A percentile compares a stretch with the other conserved stretches of the same genome.
Evolutionary conservation across 768 basidiomycete species (phyloP).

Genomic region (Pulveroboletus sp.): DNA sequence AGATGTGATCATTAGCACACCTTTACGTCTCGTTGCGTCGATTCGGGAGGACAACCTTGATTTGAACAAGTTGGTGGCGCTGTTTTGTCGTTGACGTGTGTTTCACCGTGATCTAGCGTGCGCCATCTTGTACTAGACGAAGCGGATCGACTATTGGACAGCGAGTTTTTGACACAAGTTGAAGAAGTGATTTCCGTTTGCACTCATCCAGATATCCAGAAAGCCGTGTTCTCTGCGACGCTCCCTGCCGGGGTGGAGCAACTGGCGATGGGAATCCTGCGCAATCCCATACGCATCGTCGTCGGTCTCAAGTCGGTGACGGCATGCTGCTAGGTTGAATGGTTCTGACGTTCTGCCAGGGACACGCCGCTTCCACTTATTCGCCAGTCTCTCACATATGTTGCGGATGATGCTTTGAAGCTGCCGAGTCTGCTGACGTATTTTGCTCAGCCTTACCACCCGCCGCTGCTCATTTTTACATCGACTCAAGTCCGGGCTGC

Average conservation of each 20-base stretch:
- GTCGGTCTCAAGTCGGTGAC: slow-evolving; percentile 85
- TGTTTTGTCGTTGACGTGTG: background rate
- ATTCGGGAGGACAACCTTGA: slow-evolving; percentile 64
- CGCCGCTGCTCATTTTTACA: slow-evolving; percentile 89
- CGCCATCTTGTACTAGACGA: slow-evolving; percentile 86
- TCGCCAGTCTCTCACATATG: slow-evolving; percentile 82
- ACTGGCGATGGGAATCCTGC: slow-evolving; percentile 78
- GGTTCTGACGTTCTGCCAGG: slow-evolving; percentile 38
- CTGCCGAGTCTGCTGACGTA: slow-evolving; percentile 81
- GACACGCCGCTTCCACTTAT: slow-evolving; percentile 95
- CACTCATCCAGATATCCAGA: slow-evolving; percentile 63
- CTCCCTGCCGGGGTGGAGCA: slow-evolving; percentile 86
- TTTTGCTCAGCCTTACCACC: slow-evolving; percentile 77
- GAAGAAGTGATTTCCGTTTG: slow-evolving; percentile 84
- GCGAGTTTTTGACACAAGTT: slow-evolving; percentile 84
- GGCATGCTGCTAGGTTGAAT: background rate
- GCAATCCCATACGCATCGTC: slow-evolving; percentile 87
- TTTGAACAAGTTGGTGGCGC: slow-evolving; percentile 59
- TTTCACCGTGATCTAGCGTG: slow-evolving; percentile 46
- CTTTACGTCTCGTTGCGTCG: slow-evolving; percentile 80
- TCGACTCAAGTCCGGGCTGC: slow-evolving; percentile 82
- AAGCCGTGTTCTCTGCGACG: slow-evolving; percentile 92
- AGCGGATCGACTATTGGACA: slow-evolving; percentile 85
- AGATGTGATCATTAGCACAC: slow-evolving; percentile 94
- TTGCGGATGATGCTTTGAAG: slow-evolving; percentile 92